These are phyloP conservation scores for Plasmodium knowlesi DNA, from an alignment of 169 alveolate genomes.

Conservation along the genomic window DNA sequence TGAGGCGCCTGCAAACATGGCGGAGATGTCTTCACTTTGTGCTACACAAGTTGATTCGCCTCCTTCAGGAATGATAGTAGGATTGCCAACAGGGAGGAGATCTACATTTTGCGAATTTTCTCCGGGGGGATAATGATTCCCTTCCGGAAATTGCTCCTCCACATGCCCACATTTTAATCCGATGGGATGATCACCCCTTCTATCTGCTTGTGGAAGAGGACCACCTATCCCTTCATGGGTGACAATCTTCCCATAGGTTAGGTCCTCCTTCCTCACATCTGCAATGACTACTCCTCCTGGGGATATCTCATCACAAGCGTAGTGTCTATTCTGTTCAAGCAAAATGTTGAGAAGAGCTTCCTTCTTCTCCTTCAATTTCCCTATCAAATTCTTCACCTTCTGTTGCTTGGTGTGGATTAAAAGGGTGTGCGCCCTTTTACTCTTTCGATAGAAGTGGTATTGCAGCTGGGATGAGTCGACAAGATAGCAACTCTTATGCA, in stretches of 20 bases:
- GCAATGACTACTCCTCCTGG: not conserved
- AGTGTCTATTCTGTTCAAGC: not conserved
- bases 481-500: slow-evolving; percentile 53
- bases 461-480: slow-evolving; percentile 30
- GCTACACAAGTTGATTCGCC: not conserved
- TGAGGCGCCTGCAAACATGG: not conserved
- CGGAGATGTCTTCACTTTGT: not conserved
- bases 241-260: not conserved
- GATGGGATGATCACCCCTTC: not conserved
- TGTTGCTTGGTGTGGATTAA: slow-evolving; percentile 37
- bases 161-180: not conserved
- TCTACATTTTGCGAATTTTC: not conserved
- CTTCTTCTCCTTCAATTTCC: not conserved
- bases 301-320: not conserved
- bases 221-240: not conserved
- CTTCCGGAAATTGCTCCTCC: not conserved
- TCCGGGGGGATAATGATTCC: not conserved
- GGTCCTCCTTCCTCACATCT: not conserved
- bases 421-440: slow-evolving; percentile 10
- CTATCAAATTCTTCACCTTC: slow-evolving; percentile 4
- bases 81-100: not conserved
- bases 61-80: not conserved
- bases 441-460: slow-evolving; percentile 33
- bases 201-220: not conserved
- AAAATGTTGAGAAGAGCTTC: not conserved